Evolutionary conservation across 805 yeast species (phyloP).

Genomic region (Teunomyces aglyptinius): DNA sequence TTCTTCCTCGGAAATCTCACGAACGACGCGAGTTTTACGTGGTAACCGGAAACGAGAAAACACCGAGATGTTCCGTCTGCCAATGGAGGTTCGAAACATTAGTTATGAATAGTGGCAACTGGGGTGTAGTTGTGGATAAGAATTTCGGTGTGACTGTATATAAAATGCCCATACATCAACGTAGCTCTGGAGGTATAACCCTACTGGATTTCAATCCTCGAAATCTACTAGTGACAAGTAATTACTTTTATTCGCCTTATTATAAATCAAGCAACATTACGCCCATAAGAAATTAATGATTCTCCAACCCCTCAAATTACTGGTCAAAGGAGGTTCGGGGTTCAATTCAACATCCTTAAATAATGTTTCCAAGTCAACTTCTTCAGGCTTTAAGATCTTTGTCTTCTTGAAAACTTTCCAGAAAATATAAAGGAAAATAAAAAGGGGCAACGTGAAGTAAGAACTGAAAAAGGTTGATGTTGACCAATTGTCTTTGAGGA

Average conservation of each 20-base stretch:
- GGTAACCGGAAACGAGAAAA: background rate
- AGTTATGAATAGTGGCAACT: background rate
- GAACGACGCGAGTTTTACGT: slow-evolving; percentile 19
- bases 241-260: too few species aligned
- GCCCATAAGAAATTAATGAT: slow-evolving; percentile 18
- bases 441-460: slow-evolving; percentile 24
- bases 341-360: slow-evolving; percentile 24
- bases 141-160: background rate
- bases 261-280: slow-evolving; percentile 1
- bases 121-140: background rate
- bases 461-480: slow-evolving; percentile 17
- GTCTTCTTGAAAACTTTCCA: slow-evolving; percentile 36
- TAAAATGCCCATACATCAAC: too few species aligned
- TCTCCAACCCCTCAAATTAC: slow-evolving; percentile 19
- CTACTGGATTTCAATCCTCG: too few species aligned
- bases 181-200: too few species aligned
- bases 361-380: slow-evolving; percentile 26
- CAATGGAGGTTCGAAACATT: background rate
- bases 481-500: slow-evolving; percentile 24
- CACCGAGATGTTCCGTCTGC: background rate
- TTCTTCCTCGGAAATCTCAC: slow-evolving; percentile 38
- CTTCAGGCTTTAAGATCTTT: slow-evolving; percentile 8
- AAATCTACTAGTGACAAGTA: too few species aligned
- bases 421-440: slow-evolving; percentile 22
- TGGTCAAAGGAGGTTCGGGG: slow-evolving; percentile 26